Evolutionary conservation across 2,329 filamentous ascomycete genomes (phyloP).

Genomic region (Cladophialophora chaetospira): DNA sequence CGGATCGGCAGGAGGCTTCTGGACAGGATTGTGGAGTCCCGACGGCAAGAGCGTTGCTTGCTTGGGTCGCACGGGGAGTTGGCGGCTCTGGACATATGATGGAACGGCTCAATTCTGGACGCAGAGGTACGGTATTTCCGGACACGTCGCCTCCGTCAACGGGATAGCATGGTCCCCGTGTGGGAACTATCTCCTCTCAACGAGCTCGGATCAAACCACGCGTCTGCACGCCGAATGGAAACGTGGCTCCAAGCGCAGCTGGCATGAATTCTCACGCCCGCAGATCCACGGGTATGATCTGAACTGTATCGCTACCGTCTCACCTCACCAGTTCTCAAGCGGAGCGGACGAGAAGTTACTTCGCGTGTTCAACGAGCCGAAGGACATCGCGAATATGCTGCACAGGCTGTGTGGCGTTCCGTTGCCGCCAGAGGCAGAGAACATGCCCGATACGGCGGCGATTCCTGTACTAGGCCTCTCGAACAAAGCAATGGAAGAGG

Average conservation of each 20-base stretch:
- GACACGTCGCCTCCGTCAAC: slow-evolving; percentile 79
- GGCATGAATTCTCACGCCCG: slow-evolving; percentile 94
- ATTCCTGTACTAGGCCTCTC: slow-evolving; percentile 94
- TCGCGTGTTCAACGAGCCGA: slow-evolving; percentile 89
- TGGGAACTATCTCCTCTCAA: slow-evolving; percentile 84
- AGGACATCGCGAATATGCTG: slow-evolving; percentile 75
- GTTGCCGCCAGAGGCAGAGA: slow-evolving; percentile 32
- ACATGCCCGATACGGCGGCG: slow-evolving; percentile 82
- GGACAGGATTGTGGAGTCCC: slow-evolving; percentile 91
- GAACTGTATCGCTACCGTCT: slow-evolving; percentile 84
- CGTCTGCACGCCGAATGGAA: slow-evolving; percentile 82
- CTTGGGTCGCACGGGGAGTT: slow-evolving; percentile 87
- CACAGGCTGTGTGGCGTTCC: slow-evolving; percentile 66
- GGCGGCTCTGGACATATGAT: slow-evolving; percentile 79
- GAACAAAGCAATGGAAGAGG: slow-evolving; percentile 80
- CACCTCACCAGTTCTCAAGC: slow-evolving; percentile 77
- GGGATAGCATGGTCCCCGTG: slow-evolving; percentile 81
- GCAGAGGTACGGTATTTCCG: slow-evolving; percentile 75
- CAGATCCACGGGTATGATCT: slow-evolving; percentile 98
- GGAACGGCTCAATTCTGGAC: slow-evolving; percentile 67
- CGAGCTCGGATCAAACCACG: slow-evolving; percentile 89
- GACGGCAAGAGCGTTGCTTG: slow-evolving; percentile 68
- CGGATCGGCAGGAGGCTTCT: slow-evolving; percentile 93
- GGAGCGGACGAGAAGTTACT: slow-evolving; percentile 98
- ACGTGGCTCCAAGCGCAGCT: slow-evolving; percentile 58